Conservation (phyloP, 148 eudicot genomes). For the Nyssa sinensis region DNA sequence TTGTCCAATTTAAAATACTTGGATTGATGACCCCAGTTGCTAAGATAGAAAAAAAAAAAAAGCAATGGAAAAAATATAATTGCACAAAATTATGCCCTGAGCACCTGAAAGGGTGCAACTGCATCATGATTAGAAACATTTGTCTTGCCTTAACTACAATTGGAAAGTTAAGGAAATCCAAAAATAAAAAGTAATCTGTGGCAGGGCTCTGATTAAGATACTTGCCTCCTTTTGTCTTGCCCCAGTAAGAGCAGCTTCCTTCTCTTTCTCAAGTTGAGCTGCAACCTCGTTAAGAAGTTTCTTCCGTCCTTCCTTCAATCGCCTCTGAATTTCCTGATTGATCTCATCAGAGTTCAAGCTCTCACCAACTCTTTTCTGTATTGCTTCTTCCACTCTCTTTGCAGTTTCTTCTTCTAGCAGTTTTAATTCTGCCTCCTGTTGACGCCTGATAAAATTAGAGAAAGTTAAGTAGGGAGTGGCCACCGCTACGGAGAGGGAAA, state of each 20-base stretch:
- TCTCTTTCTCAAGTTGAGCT: constrained; percentile 84
- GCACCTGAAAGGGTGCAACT: not conserved
- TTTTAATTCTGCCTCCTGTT: constrained; percentile 78
- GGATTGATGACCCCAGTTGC: not conserved
- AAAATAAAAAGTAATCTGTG: not conserved
- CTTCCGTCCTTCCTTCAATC: constrained; percentile 73
- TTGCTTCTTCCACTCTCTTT: constrained; percentile 78
- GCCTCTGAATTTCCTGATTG: constrained; percentile 65
- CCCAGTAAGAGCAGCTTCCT: constrained; percentile 60
- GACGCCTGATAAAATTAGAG: constrained; percentile 60
- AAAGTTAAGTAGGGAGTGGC: constrained; percentile 30
- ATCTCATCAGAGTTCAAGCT: constrained; percentile 69
- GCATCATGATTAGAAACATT: too few relatives aligned
- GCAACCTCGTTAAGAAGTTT: constrained; percentile 68
- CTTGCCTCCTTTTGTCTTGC: constrained; percentile 79
- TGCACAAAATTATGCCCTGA: not conserved
- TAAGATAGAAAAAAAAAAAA: not conserved
- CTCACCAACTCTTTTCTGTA: constrained; percentile 68
- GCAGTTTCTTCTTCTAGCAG: constrained; percentile 90
- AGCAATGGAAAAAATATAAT: too few relatives aligned
- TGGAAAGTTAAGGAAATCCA: not conserved
- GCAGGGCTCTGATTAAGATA: not conserved
- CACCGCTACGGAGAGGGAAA: constrained; percentile 6
- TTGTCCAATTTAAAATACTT: not conserved
- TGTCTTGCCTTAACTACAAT: not conserved